phyloP scores from a whole-genome alignment of 2,329 filamentous ascomycete species.

The Phymatotrichopsis omnivora region DNA sequence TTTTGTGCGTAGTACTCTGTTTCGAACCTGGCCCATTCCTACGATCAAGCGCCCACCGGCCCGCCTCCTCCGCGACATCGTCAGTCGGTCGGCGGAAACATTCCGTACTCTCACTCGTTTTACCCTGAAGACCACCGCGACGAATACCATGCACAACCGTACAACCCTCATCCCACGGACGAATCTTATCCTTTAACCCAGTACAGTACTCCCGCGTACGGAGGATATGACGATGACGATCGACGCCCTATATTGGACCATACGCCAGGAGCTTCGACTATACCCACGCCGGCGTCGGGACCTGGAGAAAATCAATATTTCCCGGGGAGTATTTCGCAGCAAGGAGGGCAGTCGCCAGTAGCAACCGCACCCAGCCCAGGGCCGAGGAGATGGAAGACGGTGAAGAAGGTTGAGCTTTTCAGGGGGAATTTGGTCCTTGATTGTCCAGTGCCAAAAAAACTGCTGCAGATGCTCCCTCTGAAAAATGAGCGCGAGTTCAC shows the following conservation, averaged over 20 bases:
- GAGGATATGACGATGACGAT: constrained; percentile 62
- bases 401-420: constrained; percentile 96
- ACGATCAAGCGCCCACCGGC: constrained; percentile 47
- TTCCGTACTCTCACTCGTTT: constrained; percentile 48
- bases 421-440: constrained; percentile 94
- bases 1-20: constrained; percentile 56
- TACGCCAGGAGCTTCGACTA: constrained; percentile 35
- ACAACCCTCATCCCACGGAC: constrained; percentile 57
- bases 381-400: constrained; percentile 90
- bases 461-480: constrained; percentile 72
- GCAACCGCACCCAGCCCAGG: constrained; percentile 44
- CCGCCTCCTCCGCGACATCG: constrained; percentile 44
- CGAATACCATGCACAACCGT: constrained; percentile 73
- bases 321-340: too few species aligned
- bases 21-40: constrained; percentile 54
- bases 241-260: constrained; percentile 63
- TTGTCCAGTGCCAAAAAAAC: constrained; percentile 81
- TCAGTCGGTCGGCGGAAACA: constrained; percentile 37
- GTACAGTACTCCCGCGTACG: constrained; percentile 43
- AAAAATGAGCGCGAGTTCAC: constrained; percentile 62
- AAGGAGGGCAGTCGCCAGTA: constrained; percentile 32
- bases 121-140: constrained; percentile 81
- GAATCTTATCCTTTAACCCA: constrained; percentile 45
- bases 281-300: constrained; percentile 33
- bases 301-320: constrained; percentile 18